phyloP scores from a whole-genome alignment of 306 rosid genomes.

The Inga leiocalycina region DNA sequence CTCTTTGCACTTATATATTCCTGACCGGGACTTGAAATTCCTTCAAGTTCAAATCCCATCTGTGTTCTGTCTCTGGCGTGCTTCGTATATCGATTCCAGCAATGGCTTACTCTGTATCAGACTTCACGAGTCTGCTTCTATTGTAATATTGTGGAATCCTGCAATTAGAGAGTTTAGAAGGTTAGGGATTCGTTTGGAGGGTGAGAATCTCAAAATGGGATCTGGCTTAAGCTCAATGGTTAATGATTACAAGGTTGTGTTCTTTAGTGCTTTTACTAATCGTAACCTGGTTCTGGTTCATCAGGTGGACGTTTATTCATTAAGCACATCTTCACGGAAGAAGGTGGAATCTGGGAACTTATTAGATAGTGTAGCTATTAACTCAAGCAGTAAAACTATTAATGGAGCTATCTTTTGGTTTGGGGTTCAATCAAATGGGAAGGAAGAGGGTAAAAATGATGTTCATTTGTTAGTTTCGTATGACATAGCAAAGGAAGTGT shows the following conservation, averaged over 20 bases:
- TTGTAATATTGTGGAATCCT: background rate
- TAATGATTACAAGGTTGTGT: slow-evolving; percentile 32
- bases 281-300: background rate
- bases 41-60: no score
- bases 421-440: background rate
- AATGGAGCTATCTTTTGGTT: slow-evolving; percentile 4
- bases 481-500: no score
- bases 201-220: background rate
- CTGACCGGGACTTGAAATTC: no score
- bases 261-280: background rate
- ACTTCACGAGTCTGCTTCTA: no score
- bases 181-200: background rate
- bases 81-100: no score
- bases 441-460: background rate
- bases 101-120: no score
- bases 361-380: background rate
- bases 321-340: slow-evolving; percentile 1
- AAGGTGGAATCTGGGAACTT: background rate
- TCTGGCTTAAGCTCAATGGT: slow-evolving; percentile 20
- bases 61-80: no score
- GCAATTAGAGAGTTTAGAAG: background rate
- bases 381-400: background rate
- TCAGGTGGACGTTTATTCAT: slow-evolving; percentile 7
- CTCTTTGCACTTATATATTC: no score
- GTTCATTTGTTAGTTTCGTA: background rate